Percentiles rank a stretch among this genome's conserved stretches.
Conservation (phyloP, 2,329 filamentous ascomycete genomes). For the Colletotrichum endophyticum region DNA sequence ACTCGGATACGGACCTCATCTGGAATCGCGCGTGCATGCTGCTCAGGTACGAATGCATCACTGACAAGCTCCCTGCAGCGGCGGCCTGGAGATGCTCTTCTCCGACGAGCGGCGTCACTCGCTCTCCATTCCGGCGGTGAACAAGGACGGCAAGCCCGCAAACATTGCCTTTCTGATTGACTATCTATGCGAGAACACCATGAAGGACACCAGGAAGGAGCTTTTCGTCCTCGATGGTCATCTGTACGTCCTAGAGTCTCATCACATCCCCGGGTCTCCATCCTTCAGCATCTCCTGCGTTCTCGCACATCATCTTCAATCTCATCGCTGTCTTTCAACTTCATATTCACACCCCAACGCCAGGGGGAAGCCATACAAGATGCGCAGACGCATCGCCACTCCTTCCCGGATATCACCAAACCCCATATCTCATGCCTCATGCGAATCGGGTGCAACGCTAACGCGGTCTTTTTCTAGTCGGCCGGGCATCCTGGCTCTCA, state of each 20-base stretch:
- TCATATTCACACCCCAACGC: constrained; percentile 20
- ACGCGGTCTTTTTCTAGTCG: constrained; percentile 60
- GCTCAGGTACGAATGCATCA: neutral
- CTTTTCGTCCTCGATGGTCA: constrained; percentile 87
- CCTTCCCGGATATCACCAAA: neutral
- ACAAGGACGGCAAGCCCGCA: constrained; percentile 62
- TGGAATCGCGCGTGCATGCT: neutral
- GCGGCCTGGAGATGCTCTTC: constrained; percentile 94
- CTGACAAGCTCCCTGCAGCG: constrained; percentile 54
- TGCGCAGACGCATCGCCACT: constrained; percentile 7
- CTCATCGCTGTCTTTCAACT: neutral
- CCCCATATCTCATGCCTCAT: neutral
- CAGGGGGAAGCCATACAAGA: neutral
- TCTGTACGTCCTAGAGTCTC: constrained; percentile 68
- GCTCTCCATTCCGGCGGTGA: constrained; percentile 69
- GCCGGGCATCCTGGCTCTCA: constrained; percentile 92
- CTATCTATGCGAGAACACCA: constrained; percentile 79
- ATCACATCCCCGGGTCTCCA: constrained; percentile 12
- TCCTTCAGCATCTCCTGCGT: constrained; percentile 2
- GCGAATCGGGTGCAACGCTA: constrained; percentile 18
- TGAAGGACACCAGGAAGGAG: constrained; percentile 86
- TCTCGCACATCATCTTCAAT: constrained; percentile 1
- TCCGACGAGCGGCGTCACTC: constrained; percentile 77
- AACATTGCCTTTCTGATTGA: constrained; percentile 79
- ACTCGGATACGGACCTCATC: neutral